Percentiles rank a stretch among this genome's conserved stretches.
phyloP scores from a whole-genome alignment of 495 filamentous ascomycete genomes.

The Recurvomyces mirabilis region DNA sequence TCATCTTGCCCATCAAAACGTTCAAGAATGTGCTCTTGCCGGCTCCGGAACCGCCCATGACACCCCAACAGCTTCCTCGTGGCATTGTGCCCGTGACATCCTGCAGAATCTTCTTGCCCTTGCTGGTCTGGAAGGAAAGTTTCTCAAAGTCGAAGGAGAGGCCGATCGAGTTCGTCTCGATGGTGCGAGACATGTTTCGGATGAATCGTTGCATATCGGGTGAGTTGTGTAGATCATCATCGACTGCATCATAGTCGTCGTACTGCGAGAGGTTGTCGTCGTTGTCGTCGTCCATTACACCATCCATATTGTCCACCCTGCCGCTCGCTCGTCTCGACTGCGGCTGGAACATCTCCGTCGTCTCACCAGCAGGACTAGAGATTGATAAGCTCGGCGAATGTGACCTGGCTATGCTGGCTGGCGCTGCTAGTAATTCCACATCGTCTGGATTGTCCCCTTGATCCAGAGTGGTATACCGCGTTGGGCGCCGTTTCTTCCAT shows the following conservation, averaged over 20 bases:
- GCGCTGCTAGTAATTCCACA: conserved; percentile 5
- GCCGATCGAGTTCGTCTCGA: conserved; percentile 39
- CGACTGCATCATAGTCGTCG: conserved; percentile 24
- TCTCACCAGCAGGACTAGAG: no score
- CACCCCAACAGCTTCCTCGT: conserved; percentile 37
- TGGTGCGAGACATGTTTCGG: conserved; percentile 39
- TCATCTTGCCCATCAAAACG: conserved; percentile 25
- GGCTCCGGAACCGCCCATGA: conserved; percentile 29
- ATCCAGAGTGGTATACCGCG: conserved; percentile 25
- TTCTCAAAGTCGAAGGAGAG: conserved; percentile 37
- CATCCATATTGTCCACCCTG: conserved; percentile 19
- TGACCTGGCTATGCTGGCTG: not conserved
- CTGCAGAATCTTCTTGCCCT: conserved; percentile 36
- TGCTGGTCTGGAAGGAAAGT: conserved; percentile 37
- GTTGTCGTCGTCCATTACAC: conserved; percentile 9
- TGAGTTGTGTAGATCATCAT: conserved; percentile 20
- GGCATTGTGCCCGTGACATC: conserved; percentile 42
- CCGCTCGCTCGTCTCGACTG: conserved; percentile 13
- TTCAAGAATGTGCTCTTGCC: conserved; percentile 31
- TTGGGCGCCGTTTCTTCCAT: conserved; percentile 21
- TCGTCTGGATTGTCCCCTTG: conserved; percentile 24
- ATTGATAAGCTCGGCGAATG: conserved; percentile 7
- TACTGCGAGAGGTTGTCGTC: conserved; percentile 10
- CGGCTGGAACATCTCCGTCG: not conserved
- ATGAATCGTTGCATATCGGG: conserved; percentile 33